Percentiles rank a stretch among this genome's conserved stretches.
phyloP scores from a whole-genome alignment of 2,329 filamentous ascomycete species.

The Cladophialophora chaetospira region DNA sequence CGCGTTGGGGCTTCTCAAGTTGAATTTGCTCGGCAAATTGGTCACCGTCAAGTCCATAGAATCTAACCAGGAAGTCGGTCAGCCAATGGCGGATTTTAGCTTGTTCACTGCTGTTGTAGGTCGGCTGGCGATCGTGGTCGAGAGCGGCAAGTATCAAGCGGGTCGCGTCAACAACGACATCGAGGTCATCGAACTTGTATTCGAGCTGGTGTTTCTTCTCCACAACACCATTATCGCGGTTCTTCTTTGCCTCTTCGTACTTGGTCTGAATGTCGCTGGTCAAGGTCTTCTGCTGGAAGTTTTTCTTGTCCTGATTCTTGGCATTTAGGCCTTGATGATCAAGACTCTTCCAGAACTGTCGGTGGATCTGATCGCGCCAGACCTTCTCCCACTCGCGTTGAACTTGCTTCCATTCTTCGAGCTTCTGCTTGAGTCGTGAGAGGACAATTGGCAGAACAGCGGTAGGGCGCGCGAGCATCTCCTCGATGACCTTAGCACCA shows the following conservation, averaged over 20 bases:
- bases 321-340: slow-evolving; percentile 94
- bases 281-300: slow-evolving; percentile 85
- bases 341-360: slow-evolving; percentile 92
- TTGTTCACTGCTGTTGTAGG: slow-evolving; percentile 63
- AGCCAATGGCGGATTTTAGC: slow-evolving; percentile 74
- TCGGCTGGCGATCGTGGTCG: slow-evolving; percentile 52
- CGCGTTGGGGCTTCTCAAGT: slow-evolving; percentile 68
- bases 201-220: slow-evolving; percentile 71
- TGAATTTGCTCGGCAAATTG: slow-evolving; percentile 57
- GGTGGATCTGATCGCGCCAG: slow-evolving; percentile 93
- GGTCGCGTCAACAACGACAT: slow-evolving; percentile 60
- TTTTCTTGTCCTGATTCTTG: slow-evolving; percentile 86
- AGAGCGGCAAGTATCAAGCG: slow-evolving; percentile 52
- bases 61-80: slow-evolving; percentile 72
- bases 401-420: slow-evolving; percentile 96
- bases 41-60: slow-evolving; percentile 75
- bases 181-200: slow-evolving; percentile 72
- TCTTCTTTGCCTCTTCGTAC: slow-evolving; percentile 83
- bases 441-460: slow-evolving; percentile 87
- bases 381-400: slow-evolving; percentile 99
- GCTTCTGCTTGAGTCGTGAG: slow-evolving; percentile 88
- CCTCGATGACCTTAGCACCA: slow-evolving; percentile 80
- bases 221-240: slow-evolving; percentile 62
- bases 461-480: slow-evolving; percentile 82
- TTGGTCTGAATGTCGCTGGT: slow-evolving; percentile 89